Evolutionary conservation across 2,329 filamentous ascomycete species (phyloP), one percentile per base, ranked within the genome.

Genomic region (Phaeosphaeria sp.): DNA sequence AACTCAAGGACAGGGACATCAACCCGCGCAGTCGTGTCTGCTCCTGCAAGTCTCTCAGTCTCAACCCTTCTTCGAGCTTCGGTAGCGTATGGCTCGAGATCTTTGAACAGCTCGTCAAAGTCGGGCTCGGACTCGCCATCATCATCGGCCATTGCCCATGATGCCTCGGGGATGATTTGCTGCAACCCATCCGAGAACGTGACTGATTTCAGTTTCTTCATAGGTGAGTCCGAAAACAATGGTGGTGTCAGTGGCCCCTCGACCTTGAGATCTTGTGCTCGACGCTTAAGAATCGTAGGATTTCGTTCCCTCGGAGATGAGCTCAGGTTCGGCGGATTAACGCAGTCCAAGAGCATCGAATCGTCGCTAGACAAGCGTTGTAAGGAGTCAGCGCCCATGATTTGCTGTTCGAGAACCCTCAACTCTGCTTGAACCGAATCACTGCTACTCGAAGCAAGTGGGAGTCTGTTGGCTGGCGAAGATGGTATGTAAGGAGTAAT

Each of bases 1-100:
- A 81, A 78, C 25, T 82, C 80, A 58, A 87, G 68, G 0, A 72
- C 25, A 0, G 84, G 84, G 4, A 86, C 77, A n/a, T 78, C 65
- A 1, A 85, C 78, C 40, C 84, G 78, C 49, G 77, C 74, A 3
- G 77, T 82, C 0, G 82, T 81, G 58, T 84, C 82, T 11, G 78
- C 73, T 57, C 80, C 80, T 8, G 75, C 74, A 2, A 85, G 71
- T 51, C 78, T 74, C 59, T 85, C 83, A 33, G 79, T 75, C n/a
- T 78, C 73, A 2, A 80, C 45, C 18, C 64, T 69, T 15, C 65
- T 56, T 2, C 77, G 69, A 3, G 72, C 77, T 30, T 78, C 65
- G 30, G 74, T 65, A 3, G 76, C 80, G 15, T 78, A 55, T 17
- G 77, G 73, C 30, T 68, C 67, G 2, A 82, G 60, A 0, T 74